phyloP scores from a whole-genome alignment of 306 rosid genomes.

The Pachyrhizus erosus region DNA sequence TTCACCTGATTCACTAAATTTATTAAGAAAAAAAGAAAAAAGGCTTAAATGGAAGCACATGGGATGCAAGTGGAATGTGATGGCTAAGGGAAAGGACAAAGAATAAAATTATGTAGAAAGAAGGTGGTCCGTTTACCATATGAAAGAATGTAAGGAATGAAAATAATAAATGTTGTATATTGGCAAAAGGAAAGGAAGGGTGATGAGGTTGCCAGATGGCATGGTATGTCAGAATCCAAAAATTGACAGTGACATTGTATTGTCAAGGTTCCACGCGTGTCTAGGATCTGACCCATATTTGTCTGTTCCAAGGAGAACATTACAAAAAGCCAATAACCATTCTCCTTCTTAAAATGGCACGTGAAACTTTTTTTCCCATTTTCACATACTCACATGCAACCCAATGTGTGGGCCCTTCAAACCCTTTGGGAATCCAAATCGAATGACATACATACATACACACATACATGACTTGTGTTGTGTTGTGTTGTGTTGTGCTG shows the following conservation, averaged over 20 bases:
- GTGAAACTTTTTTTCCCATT: conserved; percentile 30
- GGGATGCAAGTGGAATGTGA: conserved; percentile 24
- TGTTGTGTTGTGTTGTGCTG: too few relatives aligned
- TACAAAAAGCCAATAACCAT: conserved; percentile 17
- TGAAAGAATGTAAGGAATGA: background rate
- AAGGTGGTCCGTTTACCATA: background rate
- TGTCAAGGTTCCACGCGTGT: conserved; percentile 44
- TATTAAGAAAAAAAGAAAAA: background rate
- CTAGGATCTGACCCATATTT: conserved; percentile 43
- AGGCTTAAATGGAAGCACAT: background rate
- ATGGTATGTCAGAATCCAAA: conserved; percentile 24
- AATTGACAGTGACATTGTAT: conserved; percentile 33
- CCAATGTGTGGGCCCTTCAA: conserved; percentile 21
- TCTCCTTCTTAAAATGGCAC: conserved; percentile 31
- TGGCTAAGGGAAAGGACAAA: background rate
- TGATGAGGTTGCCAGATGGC: conserved; percentile 47
- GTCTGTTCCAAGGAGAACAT: conserved; percentile 41
- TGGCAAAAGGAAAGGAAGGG: background rate
- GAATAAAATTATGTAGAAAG: background rate
- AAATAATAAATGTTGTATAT: too few relatives aligned
- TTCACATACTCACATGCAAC: conserved; percentile 57
- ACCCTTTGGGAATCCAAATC: too few relatives aligned
- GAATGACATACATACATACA: too few relatives aligned
- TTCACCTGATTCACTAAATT: background rate
- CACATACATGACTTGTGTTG: too few relatives aligned